Conservation (phyloP, 2,329 filamentous ascomycete genomes). For the Talaromyces sp. region DNA sequence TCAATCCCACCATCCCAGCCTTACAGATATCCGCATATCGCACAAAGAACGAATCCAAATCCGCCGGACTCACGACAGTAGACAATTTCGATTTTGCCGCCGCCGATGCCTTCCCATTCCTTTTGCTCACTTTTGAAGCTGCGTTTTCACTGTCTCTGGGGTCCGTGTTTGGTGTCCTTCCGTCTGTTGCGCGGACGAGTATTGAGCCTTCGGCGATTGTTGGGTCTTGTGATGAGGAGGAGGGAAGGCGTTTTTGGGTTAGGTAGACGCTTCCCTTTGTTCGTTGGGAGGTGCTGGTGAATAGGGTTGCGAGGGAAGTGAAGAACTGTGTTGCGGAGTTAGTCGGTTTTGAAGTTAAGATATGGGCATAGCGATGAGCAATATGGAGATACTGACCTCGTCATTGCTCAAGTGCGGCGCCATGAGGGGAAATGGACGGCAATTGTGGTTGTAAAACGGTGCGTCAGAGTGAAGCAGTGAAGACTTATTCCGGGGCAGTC, state of each 20-base stretch:
- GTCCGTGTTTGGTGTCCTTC: conserved; percentile 52
- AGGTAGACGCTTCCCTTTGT: conserved; percentile 42
- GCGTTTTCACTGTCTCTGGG: conserved; percentile 25
- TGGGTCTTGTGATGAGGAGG: conserved; percentile 60
- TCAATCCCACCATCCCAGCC: conserved; percentile 77
- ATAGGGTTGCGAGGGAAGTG: conserved; percentile 34
- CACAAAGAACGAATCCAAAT: conserved; percentile 73
- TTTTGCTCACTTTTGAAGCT: conserved; percentile 15
- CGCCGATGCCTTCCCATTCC: no score
- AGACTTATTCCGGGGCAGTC: no score
- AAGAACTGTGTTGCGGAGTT: conserved; percentile 39
- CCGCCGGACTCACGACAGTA: conserved; percentile 71
- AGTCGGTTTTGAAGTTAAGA: conserved; percentile 10
- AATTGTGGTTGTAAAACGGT: neutral
- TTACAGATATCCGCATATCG: conserved; percentile 90
- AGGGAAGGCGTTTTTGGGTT: conserved; percentile 39
- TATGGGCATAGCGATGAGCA: neutral
- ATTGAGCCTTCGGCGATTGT: conserved; percentile 53
- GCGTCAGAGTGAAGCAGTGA: neutral
- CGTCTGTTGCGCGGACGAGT: conserved; percentile 79
- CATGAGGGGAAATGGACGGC: conserved; percentile 21
- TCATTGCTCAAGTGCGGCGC: conserved; percentile 37
- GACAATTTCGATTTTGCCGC: conserved; percentile 67
- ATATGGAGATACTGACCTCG: conserved; percentile 29
- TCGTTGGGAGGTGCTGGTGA: conserved; percentile 35